A percentile compares a stretch with the other conserved stretches of the same genome.
Evolutionary conservation across 345 rosid genomes (phyloP).

Genomic region (Combretum micranthum): DNA sequence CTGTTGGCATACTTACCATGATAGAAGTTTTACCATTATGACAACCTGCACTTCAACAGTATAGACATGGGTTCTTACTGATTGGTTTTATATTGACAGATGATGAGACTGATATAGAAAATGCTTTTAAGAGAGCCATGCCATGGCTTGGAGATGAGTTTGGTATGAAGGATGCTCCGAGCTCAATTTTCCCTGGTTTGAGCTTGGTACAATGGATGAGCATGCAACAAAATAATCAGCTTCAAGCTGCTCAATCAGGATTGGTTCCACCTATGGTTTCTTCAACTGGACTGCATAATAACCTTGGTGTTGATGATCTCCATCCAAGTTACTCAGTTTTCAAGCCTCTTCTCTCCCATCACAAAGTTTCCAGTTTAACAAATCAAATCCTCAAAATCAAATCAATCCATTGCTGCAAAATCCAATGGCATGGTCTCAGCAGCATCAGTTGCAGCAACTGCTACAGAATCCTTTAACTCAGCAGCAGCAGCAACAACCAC

Average conservation of each 20-base stretch:
- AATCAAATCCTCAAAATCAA: conserved; percentile 47
- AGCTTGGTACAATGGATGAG: conserved; percentile 98
- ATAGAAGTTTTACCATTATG: too few species aligned
- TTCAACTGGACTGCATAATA: conserved; percentile 49
- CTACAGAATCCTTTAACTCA: conserved; percentile 20
- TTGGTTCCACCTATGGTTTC: conserved; percentile 56
- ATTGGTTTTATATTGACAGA: conserved; percentile 33
- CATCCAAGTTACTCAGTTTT: conserved; percentile 76
- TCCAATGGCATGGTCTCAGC: conserved; percentile 57
- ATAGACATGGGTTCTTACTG: too few species aligned
- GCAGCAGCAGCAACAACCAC: conserved; percentile 36
- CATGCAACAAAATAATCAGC: conserved; percentile 89
- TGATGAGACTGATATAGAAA: conserved; percentile 78
- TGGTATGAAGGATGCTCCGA: conserved; percentile 75
- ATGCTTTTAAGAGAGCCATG: conserved; percentile 84
- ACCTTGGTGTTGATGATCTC: conserved; percentile 56
- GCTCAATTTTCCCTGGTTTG: conserved; percentile 78
- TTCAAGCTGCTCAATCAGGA: conserved; percentile 57
- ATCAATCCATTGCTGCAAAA: conserved; percentile 54
- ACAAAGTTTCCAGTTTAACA: conserved; percentile 55
- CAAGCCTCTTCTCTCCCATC: conserved; percentile 55
- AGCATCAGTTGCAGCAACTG: conserved; percentile 50
- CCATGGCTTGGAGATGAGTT: conserved; percentile 97
- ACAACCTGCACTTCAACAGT: too few species aligned
- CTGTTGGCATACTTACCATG: too few species aligned